Evolutionary conservation across 345 rosid genomes (phyloP).

Genomic region (Salix suchowensis): DNA sequence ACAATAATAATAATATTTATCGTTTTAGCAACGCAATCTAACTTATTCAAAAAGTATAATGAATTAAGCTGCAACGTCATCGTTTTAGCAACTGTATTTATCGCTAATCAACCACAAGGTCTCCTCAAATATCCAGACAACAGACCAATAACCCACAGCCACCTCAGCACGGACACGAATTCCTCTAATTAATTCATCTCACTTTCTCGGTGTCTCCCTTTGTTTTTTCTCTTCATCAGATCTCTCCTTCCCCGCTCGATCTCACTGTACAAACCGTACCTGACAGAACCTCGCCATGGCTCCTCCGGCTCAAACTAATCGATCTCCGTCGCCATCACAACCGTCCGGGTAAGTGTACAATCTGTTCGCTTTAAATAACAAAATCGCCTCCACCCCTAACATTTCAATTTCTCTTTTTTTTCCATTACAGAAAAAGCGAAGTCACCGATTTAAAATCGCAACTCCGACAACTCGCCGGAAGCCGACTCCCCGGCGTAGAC

Average conservation of each 20-base stretch:
- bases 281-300: constrained; percentile 44
- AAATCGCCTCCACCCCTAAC: not conserved
- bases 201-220: not conserved
- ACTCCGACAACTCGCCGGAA: constrained; percentile 96
- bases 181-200: not conserved
- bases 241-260: constrained; percentile 25
- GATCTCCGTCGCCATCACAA: constrained; percentile 85
- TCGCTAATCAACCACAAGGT: not conserved
- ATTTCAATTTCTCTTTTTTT: not conserved
- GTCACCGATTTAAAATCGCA: constrained; percentile 87
- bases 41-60: too few relatives aligned
- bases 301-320: constrained; percentile 78
- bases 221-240: constrained; percentile 11
- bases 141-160: constrained; percentile 5
- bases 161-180: constrained; percentile 3
- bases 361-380: not conserved
- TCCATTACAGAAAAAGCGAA: constrained; percentile 71
- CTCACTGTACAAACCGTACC: constrained; percentile 11
- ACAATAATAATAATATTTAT: too few relatives aligned
- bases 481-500: constrained; percentile 89
- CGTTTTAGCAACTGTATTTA: not conserved
- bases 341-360: constrained; percentile 76
- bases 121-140: not conserved
- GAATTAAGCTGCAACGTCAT: not conserved
- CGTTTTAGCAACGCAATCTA: too few relatives aligned